These are phyloP conservation scores for Kregervanrija pseudodelftensis DNA, from an alignment of 805 yeast genomes.

Conservation along the genomic window DNA sequence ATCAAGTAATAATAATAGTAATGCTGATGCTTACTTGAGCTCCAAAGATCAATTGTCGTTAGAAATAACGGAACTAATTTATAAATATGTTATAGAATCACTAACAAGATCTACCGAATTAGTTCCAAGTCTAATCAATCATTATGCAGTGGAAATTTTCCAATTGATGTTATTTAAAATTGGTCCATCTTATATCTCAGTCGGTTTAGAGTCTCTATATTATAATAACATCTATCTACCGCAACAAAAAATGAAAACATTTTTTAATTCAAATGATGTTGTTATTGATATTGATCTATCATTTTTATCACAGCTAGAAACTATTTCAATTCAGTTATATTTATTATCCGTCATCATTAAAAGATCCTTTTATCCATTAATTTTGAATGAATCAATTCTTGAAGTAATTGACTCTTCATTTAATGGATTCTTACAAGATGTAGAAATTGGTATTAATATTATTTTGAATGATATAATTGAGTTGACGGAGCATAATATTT, in stretches of 20 bases:
- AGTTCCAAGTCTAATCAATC: constrained; percentile 54
- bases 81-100: constrained; percentile 70
- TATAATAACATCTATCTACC: constrained; percentile 22
- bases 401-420: constrained; percentile 14
- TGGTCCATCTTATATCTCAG: constrained; percentile 68
- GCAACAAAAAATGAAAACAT: constrained; percentile 20
- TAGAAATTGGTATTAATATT: constrained; percentile 57
- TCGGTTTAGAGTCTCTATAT: constrained; percentile 67
- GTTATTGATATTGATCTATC: constrained; percentile 8
- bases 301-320: constrained; percentile 18
- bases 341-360: constrained; percentile 67
- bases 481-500: constrained; percentile 44
- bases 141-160: constrained; percentile 56
- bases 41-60: constrained; percentile 28
- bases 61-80: constrained; percentile 49
- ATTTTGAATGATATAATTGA: constrained; percentile 54
- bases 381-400: constrained; percentile 24
- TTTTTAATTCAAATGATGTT: constrained; percentile 18
- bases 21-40: constrained; percentile 11
- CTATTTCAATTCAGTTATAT: constrained; percentile 33
- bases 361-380: constrained; percentile 68
- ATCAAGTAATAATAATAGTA: constrained; percentile 8
- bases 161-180: constrained; percentile 62
- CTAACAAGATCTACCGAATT: constrained; percentile 71
- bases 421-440: constrained; percentile 23